Percentiles rank a stretch among this genome's conserved stretches.
phyloP scores from a whole-genome alignment of 139 green algal genomes.

The Coelastrella sp. region DNA sequence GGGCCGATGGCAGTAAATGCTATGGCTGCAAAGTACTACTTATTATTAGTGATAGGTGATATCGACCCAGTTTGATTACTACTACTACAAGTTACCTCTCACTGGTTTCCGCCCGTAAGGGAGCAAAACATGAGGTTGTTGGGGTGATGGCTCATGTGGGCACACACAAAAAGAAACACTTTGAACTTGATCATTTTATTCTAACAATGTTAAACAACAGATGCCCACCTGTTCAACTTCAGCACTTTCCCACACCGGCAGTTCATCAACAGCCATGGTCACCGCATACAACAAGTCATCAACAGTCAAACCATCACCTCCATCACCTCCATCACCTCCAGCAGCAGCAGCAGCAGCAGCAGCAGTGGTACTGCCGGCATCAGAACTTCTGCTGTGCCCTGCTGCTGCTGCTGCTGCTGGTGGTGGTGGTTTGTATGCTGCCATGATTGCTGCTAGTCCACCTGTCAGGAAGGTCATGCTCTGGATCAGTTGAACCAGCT shows the following conservation, averaged over 20 bases:
- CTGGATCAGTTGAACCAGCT: conserved; percentile 50
- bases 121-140: no score
- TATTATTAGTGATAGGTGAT: no score
- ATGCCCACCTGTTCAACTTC: conserved; percentile 46
- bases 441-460: conserved; percentile 54
- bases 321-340: background rate
- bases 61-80: no score
- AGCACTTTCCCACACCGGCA: conserved; percentile 59
- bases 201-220: no score
- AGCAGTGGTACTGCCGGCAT: background rate
- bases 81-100: no score
- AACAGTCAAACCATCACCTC: conserved; percentile 6
- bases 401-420: conserved; percentile 14
- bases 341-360: conserved; percentile 21
- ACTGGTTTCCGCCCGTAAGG: no score
- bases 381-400: background rate
- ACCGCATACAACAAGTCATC: conserved; percentile 49
- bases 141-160: no score
- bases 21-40: no score
- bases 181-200: no score
- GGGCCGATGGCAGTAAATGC: no score
- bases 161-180: no score
- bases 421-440: conserved; percentile 19
- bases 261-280: conserved; percentile 50
- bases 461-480: conserved; percentile 49